phyloP scores from a whole-genome alignment of 805 yeast species.

The Komagataella ulmi region DNA sequence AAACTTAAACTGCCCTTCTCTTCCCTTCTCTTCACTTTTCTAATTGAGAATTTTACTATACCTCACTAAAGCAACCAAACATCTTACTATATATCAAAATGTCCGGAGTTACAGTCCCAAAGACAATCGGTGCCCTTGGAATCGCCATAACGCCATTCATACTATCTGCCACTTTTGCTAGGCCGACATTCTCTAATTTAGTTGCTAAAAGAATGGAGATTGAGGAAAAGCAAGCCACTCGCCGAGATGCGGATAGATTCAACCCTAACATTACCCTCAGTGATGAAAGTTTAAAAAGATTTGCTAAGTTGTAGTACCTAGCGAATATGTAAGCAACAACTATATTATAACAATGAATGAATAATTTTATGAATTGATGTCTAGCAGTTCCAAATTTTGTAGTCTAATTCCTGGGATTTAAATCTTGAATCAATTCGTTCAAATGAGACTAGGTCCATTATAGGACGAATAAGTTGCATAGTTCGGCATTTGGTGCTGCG shows the following conservation, averaged over 20 bases:
- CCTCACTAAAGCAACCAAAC: not conserved
- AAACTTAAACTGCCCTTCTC: not conserved
- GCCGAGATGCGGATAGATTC: constrained; percentile 12
- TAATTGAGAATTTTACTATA: too few species aligned
- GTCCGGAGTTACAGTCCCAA: not conserved
- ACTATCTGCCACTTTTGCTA: constrained; percentile 6
- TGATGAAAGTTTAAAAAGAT: not conserved
- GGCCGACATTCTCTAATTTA: constrained; percentile 22
- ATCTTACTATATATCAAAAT: not conserved
- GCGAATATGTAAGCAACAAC: not conserved
- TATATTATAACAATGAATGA: not conserved
- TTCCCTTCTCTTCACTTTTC: too few species aligned
- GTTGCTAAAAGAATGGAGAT: constrained; percentile 18
- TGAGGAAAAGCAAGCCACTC: constrained; percentile 15
- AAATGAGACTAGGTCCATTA: not conserved
- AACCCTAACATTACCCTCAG: constrained; percentile 12
- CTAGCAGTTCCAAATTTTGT: not conserved
- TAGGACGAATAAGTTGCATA: not conserved
- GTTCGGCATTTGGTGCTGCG: constrained; percentile 2
- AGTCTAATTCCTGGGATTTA: not conserved
- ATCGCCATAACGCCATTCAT: not conserved
- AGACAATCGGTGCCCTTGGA: not conserved
- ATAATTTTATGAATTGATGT: not conserved
- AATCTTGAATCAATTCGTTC: not conserved
- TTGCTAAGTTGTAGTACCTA: not conserved